Percentiles rank a stretch among this genome's conserved stretches.
Evolutionary conservation across 2,329 filamentous ascomycete species (phyloP).

Genomic region (Akanthomyces dipterigenus): DNA sequence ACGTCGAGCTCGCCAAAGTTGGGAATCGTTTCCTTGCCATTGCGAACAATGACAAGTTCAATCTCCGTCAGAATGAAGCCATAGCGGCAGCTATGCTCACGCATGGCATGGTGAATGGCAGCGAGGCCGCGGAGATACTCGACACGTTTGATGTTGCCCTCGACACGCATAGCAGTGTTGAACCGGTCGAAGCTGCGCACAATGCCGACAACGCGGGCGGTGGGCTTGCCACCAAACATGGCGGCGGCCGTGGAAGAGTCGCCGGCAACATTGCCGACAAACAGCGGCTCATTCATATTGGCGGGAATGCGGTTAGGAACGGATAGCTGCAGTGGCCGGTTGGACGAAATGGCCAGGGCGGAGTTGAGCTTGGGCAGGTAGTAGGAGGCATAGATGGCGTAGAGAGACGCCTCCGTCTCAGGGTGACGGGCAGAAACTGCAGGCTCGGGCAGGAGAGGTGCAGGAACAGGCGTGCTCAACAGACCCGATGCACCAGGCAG

Average conservation of each 20-base stretch:
- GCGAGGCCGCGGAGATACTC: slow-evolving; percentile 83
- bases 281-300: slow-evolving; percentile 48
- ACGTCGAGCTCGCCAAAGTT: slow-evolving; percentile 89
- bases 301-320: slow-evolving; percentile 30
- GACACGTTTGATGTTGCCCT: slow-evolving; percentile 76
- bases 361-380: slow-evolving; percentile 85
- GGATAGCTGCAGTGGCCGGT: slow-evolving; percentile 51
- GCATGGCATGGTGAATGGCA: slow-evolving; percentile 85
- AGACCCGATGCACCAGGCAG: slow-evolving; percentile 68
- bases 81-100: slow-evolving; percentile 86
- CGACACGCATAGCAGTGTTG: slow-evolving; percentile 89
- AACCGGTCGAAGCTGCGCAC: slow-evolving; percentile 89
- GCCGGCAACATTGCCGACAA: slow-evolving; percentile 56
- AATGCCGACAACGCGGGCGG: slow-evolving; percentile 66
- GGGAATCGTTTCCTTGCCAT: slow-evolving; percentile 63
- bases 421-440: slow-evolving; percentile 56
- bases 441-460: slow-evolving; percentile 54
- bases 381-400: slow-evolving; percentile 67
- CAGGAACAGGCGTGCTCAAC: slow-evolving; percentile 61
- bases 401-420: slow-evolving; percentile 70
- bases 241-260: slow-evolving; percentile 49
- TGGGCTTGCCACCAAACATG: slow-evolving; percentile 41
- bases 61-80: slow-evolving; percentile 97
- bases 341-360: slow-evolving; percentile 69
- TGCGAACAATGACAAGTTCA: slow-evolving; percentile 84